Evolutionary conservation across 805 yeast genomes (phyloP).

Genomic region (Jamesozyma piceae): DNA sequence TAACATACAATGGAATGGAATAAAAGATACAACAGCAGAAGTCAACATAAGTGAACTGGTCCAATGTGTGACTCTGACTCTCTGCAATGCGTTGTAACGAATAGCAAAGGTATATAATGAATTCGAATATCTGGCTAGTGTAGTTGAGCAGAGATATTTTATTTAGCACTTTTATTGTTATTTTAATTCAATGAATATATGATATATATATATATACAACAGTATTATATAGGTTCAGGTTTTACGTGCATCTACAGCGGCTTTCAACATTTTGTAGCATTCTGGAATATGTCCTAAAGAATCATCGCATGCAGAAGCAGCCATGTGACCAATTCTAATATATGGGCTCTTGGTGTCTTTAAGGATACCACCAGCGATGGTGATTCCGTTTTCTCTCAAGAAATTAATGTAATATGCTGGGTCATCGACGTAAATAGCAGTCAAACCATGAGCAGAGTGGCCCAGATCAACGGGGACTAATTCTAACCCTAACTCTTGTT

Average conservation of each 20-base stretch:
- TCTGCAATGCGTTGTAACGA: too few relatives aligned
- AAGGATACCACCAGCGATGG: conserved; percentile 85
- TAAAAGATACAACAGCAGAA: too few relatives aligned
- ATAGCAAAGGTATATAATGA: too few relatives aligned
- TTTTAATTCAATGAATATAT: too few relatives aligned
- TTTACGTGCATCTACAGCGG: not conserved
- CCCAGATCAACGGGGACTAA: conserved; percentile 41
- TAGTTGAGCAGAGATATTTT: too few relatives aligned
- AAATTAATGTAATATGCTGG: conserved; percentile 54
- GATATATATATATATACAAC: too few relatives aligned
- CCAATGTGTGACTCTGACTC: too few relatives aligned
- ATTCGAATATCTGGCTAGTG: too few relatives aligned
- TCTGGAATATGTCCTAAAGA: conserved; percentile 44
- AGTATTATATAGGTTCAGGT: too few relatives aligned
- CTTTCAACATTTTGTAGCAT: not conserved
- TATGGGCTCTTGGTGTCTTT: conserved; percentile 69
- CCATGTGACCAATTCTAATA: conserved; percentile 96
- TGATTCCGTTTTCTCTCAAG: conserved; percentile 58
- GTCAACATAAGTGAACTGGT: too few relatives aligned
- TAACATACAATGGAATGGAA: too few relatives aligned
- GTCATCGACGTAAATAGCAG: conserved; percentile 66
- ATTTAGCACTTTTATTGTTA: too few relatives aligned
- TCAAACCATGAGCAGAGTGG: conserved; percentile 72
- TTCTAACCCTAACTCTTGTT: conserved; percentile 52
- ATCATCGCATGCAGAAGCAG: conserved; percentile 57